Conservation (phyloP, 164 flowering plant genomes). For the Santalum album region DNA sequence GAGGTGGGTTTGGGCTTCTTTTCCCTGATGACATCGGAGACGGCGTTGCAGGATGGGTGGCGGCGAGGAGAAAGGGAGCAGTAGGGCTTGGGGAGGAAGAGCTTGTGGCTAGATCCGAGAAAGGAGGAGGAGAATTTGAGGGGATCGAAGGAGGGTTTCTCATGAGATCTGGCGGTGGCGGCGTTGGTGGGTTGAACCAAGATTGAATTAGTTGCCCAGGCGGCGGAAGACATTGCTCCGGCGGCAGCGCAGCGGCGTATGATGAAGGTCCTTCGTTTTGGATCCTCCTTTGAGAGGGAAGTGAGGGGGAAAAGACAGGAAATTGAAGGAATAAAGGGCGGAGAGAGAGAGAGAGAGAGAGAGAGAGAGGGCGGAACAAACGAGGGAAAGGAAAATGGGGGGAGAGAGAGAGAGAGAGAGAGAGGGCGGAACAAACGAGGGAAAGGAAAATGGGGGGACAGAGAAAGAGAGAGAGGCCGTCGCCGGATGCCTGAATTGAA, state of each 20-base stretch:
- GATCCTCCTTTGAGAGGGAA: constrained; percentile 1
- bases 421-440: not conserved
- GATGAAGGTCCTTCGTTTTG: too few species aligned
- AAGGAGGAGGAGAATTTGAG: constrained; percentile 20
- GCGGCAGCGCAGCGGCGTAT: too few species aligned
- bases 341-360: constrained; percentile 1
- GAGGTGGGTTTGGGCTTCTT: constrained; percentile 35
- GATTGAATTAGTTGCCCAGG: constrained; percentile 24
- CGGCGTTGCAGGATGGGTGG: constrained; percentile 38
- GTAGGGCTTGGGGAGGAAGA: constrained; percentile 3
- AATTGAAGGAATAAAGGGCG: too few species aligned
- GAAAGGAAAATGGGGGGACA: constrained; percentile 32
- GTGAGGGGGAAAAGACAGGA: not conserved
- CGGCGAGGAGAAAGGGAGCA: constrained; percentile 8
- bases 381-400: too few species aligned
- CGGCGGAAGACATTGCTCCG: constrained; percentile 22
- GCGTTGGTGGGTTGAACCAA: constrained; percentile 16
- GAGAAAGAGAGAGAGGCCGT: constrained; percentile 21
- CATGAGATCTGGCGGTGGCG: constrained; percentile 28
- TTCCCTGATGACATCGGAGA: constrained; percentile 61
- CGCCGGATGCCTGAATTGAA: too few species aligned
- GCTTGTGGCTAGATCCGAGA: constrained; percentile 7
- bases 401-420: constrained; percentile 2
- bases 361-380: not conserved
- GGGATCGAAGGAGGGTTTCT: constrained; percentile 21